Evolutionary conservation across 2,329 filamentous ascomycete species (phyloP), one percentile per base, ranked within the genome.

Genomic region (Bimuria novae-zelandiae): DNA sequence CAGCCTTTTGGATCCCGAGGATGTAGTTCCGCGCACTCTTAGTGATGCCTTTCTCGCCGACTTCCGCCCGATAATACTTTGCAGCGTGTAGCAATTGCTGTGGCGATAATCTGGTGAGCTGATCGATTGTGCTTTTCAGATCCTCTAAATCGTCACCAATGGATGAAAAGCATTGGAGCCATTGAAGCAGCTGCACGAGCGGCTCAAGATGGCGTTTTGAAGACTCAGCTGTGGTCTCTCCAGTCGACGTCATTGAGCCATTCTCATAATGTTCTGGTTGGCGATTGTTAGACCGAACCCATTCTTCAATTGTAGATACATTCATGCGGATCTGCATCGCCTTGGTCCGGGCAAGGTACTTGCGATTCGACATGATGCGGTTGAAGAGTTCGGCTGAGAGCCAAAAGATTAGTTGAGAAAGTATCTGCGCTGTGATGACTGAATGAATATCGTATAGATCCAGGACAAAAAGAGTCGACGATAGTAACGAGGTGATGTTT

Each of bases 301-400:
- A 99, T 69, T 99, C 94, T 73, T 99, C 94, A 17, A 99, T 79
- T 7, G 87, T 88, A 0, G 94, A 97, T 6, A 99, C 86, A 71
- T 99, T 99, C 92, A 99, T 97, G 61, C 94, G 90, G 64, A 99
- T 97, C 73, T 99, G 94, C 94, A 99, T 99, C 3, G 94, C 94
- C 75, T 99, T 99, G 16, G 94, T 99, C 48, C 94, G 84, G 5
- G 94, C 93, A 8, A 99, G 81, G 68, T 97, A 99, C 71, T 93
- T 92, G 60, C 91, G 86, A 68, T 95, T 97, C 25, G 90, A 93
- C 90, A 99, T 96, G 73, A 99, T 90, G 53, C 93, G 89, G 74
- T 99, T 99, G 79, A 99, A 99, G 7, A 97, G 84, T 75, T 99
- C 94, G 0, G 93, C 90, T 6, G 92, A 90, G 14, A 99, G 82